Evolutionary conservation across 2,329 filamentous ascomycete genomes (phyloP), one percentile per base, ranked within the genome.

Genomic region (Diaporthe sp.): DNA sequence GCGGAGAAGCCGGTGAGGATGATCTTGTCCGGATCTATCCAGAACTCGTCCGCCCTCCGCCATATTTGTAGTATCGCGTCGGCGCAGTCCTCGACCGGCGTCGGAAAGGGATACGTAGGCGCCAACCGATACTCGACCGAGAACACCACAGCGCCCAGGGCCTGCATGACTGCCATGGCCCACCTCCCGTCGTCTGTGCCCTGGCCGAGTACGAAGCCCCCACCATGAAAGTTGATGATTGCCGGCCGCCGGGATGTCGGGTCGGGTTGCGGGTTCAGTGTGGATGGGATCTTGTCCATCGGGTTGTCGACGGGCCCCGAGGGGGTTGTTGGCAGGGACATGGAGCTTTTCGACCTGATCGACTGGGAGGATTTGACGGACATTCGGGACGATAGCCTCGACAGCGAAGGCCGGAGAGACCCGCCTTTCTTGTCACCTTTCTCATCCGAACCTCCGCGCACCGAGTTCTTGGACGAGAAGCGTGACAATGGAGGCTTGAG

Each of bases 51-150:
- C 0, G 90, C 89, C 71, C 91, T 86, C 2, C 85, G 83, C 58
- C 88, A 86, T 38, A 93, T 84, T 80, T 92, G 92, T n/a, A 92
- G 80, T 12, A 93, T 81, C 0, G 91, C 90, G 76, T 93, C 91
- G 38, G 90, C 89, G 57, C 90, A 89, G 79, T 94, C 92, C 77
- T 94, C 91, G 0, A 93, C 87, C 0, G 91, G 88, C 0, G 88
- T 89, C 0, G 92, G 92, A 79, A 92, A 93, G 0, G 91, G 91
- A 77, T 89, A 85, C 78, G 89, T 89, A 0, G 92, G 92, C 0
- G 92, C 91, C 2, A 93, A 86, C n/a, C 92, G 88, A 80, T 94
- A 94, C 78, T 92, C 91, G 77, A 93, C 90, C 2, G 88, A 90
- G 76, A 93, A 88, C 72, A 92, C 87, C 30, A 93, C 84, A 38